These are phyloP conservation scores for Pseudocercospora musae DNA, from an alignment of 2,329 filamentous ascomycete genomes.

Conservation along the genomic window DNA sequence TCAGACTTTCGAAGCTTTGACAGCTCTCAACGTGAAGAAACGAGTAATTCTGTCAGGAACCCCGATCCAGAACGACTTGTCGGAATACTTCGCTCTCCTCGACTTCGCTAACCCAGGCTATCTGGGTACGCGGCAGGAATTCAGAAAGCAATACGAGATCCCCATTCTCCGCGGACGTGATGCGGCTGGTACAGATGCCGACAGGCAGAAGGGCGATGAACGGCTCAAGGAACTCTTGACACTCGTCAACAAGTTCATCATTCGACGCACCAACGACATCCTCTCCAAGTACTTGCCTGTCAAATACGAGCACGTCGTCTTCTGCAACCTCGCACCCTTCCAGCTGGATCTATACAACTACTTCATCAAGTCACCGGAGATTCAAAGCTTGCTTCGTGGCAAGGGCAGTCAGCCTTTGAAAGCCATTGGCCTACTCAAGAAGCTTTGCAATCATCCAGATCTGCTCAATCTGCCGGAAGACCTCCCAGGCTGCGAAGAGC, in stretches of 20 bases:
- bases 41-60: conserved; percentile 95
- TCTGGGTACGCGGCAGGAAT: conserved; percentile 82
- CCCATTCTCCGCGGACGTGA: conserved; percentile 90
- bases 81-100: conserved; percentile 92
- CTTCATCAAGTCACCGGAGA: conserved; percentile 93
- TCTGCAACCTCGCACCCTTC: conserved; percentile 91
- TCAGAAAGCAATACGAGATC: conserved; percentile 89
- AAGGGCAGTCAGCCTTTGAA: conserved; percentile 96
- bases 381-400: conserved; percentile 83
- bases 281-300: conserved; percentile 94
- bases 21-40: conserved; percentile 82
- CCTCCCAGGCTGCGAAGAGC: conserved; percentile 78
- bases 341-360: conserved; percentile 93
- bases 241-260: conserved; percentile 97
- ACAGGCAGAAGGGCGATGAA: conserved; percentile 78
- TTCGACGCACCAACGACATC: conserved; percentile 95
- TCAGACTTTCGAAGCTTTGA: conserved; percentile 88
- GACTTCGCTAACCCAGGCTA: conserved; percentile 95
- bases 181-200: conserved; percentile 78
- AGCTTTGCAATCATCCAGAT: conserved; percentile 97
- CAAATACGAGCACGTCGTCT: conserved; percentile 99
- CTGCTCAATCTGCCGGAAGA: conserved; percentile 79
- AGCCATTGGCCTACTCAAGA: conserved; percentile 94
- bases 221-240: conserved; percentile 75
- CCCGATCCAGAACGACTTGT: conserved; percentile 97